These are phyloP conservation scores for Neurospora sublineolata DNA, from an alignment of 495 filamentous ascomycete species.

Conservation along the genomic window DNA sequence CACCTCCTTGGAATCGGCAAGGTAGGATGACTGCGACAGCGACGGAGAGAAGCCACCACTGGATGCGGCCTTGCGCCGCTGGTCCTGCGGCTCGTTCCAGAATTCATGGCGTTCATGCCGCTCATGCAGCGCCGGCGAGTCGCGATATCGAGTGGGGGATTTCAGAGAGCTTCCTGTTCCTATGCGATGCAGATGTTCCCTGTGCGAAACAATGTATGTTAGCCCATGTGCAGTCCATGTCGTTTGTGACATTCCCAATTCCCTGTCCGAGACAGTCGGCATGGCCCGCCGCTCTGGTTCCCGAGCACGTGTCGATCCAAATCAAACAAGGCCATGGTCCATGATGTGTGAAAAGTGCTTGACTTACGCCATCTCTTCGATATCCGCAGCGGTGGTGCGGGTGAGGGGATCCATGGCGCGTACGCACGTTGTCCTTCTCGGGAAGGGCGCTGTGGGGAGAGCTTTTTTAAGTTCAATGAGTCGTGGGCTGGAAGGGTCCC, in stretches of 20 bases:
- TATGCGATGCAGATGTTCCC: constrained; percentile 7
- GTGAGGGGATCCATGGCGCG: constrained; percentile 2
- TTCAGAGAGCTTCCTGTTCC: constrained; percentile 2
- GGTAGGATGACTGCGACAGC: neutral
- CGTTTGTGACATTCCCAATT: neutral
- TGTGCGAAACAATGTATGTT: neutral
- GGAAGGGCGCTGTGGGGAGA: neutral
- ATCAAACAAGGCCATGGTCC: neutral
- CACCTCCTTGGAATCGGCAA: neutral
- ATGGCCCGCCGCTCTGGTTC: neutral
- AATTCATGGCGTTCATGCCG: constrained; percentile 3
- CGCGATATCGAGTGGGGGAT: neutral
- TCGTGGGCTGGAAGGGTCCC: neutral
- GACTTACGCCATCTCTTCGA: constrained; percentile 13
- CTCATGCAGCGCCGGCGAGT: constrained; percentile 2
- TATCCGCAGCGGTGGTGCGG: constrained; percentile 1
- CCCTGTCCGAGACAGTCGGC: neutral
- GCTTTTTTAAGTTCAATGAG: neutral
- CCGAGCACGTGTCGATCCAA: neutral
- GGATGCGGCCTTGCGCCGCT: neutral
- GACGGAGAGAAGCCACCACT: neutral
- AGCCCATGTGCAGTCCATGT: constrained; percentile 1
- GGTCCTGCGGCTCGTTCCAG: neutral
- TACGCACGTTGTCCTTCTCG: neutral
- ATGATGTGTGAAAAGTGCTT: neutral